Evolutionary conservation across 768 basidiomycete genomes (phyloP).

Genomic region (Daedaleopsis nitida): DNA sequence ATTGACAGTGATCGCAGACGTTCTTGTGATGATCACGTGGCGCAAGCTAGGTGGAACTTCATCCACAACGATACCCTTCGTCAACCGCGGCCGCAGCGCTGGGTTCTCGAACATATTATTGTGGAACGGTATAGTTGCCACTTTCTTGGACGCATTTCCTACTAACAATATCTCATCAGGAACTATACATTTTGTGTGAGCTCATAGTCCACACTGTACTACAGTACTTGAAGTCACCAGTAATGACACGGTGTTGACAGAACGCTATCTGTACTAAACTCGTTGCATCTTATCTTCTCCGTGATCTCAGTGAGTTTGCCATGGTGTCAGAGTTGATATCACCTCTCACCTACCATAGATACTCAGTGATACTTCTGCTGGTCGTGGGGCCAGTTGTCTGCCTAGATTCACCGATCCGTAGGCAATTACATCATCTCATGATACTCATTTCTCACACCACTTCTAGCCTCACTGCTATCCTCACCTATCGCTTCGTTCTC

Average conservation of each 20-base stretch:
- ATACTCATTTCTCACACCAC: neutral
- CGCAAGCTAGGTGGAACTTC: neutral
- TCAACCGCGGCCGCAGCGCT: no score
- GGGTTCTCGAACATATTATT: neutral
- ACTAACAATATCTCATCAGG: neutral
- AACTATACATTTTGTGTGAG: neutral
- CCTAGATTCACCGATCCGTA: neutral
- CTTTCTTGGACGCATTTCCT: neutral
- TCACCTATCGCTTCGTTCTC: neutral
- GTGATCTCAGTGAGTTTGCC: neutral
- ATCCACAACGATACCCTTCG: no score
- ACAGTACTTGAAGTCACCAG: no score
- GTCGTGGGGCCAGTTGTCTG: neutral
- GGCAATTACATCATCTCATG: neutral
- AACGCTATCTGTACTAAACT: neutral
- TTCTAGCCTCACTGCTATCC: constrained; percentile 2
- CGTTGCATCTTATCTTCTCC: neutral
- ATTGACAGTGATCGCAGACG: neutral
- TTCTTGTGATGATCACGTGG: neutral
- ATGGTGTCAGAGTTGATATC: neutral
- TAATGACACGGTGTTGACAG: no score
- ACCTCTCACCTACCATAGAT: no score
- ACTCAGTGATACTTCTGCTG: no score
- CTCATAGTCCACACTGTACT: neutral
- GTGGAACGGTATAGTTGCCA: neutral